Conservation (phyloP, 1,284 basidiomycete genomes). For the Malassezia dermatis region DNA sequence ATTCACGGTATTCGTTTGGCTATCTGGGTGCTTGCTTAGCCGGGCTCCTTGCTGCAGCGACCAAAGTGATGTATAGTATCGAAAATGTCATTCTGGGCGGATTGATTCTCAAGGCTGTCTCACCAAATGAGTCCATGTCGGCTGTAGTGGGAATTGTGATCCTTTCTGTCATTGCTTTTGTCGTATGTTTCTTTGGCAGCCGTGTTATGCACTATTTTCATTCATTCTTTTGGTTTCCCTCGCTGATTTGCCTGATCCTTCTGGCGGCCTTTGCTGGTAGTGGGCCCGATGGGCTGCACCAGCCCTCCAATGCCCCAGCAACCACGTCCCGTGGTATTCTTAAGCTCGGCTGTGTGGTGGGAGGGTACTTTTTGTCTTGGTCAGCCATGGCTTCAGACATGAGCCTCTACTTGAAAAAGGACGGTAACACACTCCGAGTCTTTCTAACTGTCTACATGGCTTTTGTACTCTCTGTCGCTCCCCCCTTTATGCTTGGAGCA, state of each 20-base stretch:
- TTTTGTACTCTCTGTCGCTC: conserved; percentile 55
- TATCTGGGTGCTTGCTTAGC: conserved; percentile 56
- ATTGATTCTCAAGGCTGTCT: conserved; percentile 50
- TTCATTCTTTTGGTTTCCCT: conserved; percentile 64
- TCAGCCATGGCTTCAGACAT: conserved; percentile 47
- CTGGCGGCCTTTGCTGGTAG: conserved; percentile 54
- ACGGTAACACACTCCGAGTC: conserved; percentile 52
- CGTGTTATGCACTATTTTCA: conserved; percentile 60
- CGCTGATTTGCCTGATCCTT: conserved; percentile 60
- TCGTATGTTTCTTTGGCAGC: conserved; percentile 70
- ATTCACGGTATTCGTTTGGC: conserved; percentile 54
- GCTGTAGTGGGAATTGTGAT: conserved; percentile 71
- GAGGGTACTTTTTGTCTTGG: conserved; percentile 55
- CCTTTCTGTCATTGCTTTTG: conserved; percentile 63
- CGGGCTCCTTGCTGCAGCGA: conserved; percentile 49
- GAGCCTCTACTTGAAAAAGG: conserved; percentile 49
- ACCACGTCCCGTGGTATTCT: conserved; percentile 51
- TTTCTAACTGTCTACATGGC: conserved; percentile 57
- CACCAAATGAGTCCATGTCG: conserved; percentile 37
- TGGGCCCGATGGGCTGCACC: conserved; percentile 53
- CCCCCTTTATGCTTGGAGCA: conserved; percentile 56
- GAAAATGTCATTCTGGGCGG: conserved; percentile 56
- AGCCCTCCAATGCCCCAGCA: conserved; percentile 52
- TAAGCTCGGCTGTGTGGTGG: conserved; percentile 54
- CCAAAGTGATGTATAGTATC: conserved; percentile 49